A percentile compares a stretch with the other conserved stretches of the same genome.
Evolutionary conservation across 148 eudicot genomes (phyloP).

Genomic region (Fagopyrum tataricum): DNA sequence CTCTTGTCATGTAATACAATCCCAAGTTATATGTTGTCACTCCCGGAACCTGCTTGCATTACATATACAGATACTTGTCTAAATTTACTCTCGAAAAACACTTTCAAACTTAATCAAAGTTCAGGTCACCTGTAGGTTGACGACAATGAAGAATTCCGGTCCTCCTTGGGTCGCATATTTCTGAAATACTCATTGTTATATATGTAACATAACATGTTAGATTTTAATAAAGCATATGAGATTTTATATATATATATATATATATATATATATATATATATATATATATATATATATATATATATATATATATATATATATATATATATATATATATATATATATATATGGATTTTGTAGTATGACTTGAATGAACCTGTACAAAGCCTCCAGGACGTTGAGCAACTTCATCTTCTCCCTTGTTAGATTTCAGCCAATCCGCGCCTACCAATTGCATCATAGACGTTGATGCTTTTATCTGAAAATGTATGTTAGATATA

Average conservation of each 20-base stretch:
- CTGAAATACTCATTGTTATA: slow-evolving; percentile 21
- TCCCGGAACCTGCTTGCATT: slow-evolving; percentile 42
- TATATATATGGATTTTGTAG: background rate
- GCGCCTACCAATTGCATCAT: slow-evolving; percentile 54
- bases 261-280: no score
- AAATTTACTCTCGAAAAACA: background rate
- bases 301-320: no score
- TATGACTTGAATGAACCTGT: slow-evolving; percentile 31
- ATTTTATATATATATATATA: no score
- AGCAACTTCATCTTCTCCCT: slow-evolving; percentile 54
- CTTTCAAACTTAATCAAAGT: background rate
- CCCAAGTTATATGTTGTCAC: slow-evolving; percentile 37
- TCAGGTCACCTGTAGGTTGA: slow-evolving; percentile 53
- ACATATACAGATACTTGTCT: background rate
- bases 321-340: no score
- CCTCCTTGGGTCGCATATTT: slow-evolving; percentile 59
- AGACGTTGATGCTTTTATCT: slow-evolving; percentile 46
- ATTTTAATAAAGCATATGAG: background rate
- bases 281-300: no score
- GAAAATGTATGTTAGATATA: background rate
- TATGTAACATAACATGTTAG: background rate
- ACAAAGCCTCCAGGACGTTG: slow-evolving; percentile 56
- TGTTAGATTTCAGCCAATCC: slow-evolving; percentile 60
- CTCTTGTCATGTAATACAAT: slow-evolving; percentile 45
- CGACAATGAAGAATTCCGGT: slow-evolving; percentile 56